Evolutionary conservation across 2,329 filamentous ascomycete genomes (phyloP), one percentile per base, ranked within the genome.

Genomic region (Colletotrichum chlorophyti): DNA sequence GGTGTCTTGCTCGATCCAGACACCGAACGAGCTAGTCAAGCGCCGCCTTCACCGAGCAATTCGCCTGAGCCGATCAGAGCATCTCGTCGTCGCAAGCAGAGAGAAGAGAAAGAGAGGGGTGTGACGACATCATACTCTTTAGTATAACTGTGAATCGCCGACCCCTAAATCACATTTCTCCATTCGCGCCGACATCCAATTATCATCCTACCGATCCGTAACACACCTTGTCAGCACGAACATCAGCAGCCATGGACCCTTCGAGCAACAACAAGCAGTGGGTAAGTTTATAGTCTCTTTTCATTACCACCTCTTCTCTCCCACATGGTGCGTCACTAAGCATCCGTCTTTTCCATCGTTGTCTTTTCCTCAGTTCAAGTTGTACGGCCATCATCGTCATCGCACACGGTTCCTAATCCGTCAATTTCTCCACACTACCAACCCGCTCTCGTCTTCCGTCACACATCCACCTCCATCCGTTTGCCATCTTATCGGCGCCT

Each of bases 191-290:
- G 24, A 11, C 15, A n/a, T 27, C 37, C 37, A 21, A 49, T 32
- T 23, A 38, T 14, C 23, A 37, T 14, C 19, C 32, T 21, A 12
- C 14, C 34, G 10, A 29, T 27, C 12, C 34, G 12, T 17, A n/a
- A 23, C 15, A 14, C 15, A 23, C 3, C 17, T 31, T 9, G 14
- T 29, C 27, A 14, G 21, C 43, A n/a, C 38, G 17, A 9, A 48
- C 29, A 24, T 34, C 50, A 23, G 27, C 27, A 45, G 19, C 48
- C 42, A 46, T 48, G 63, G 66, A 68, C 52, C 64, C 66, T 12
- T 53, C 57, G 64, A 65, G 69, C 55, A 66, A 69, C 54, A 78
- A 81, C 66, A 83, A 83, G 70, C 72, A 79, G 63, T 82, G 79
- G 79, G 79, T 82, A 71, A 67, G 75, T 72, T 54, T 46, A 43